Evolutionary conservation across 1,139 yeast species (phyloP).

Genomic region (Pichia inconspicua): DNA sequence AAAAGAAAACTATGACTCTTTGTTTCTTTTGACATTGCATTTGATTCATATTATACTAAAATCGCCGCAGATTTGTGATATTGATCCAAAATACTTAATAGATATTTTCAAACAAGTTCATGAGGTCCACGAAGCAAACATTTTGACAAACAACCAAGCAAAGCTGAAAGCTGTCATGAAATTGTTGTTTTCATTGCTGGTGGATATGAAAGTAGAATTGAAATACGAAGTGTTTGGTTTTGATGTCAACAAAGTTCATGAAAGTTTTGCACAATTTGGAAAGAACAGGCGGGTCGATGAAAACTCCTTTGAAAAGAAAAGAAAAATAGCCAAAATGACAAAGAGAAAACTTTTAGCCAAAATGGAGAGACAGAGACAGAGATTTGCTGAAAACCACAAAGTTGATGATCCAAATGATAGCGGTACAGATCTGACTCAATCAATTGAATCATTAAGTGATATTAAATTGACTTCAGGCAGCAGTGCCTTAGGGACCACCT

Average conservation of each 20-base stretch:
- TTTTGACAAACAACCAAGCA: constrained; percentile 1
- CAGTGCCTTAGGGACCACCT: background rate
- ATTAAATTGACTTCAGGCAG: constrained; percentile 26
- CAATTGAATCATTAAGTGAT: constrained; percentile 23
- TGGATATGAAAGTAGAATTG: constrained; percentile 16
- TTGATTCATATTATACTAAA: constrained; percentile 48
- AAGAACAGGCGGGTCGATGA: constrained; percentile 9
- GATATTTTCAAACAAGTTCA: constrained; percentile 26
- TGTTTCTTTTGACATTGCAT: constrained; percentile 57
- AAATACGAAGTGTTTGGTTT: constrained; percentile 16
- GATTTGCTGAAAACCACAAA: constrained; percentile 30
- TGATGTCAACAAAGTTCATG: constrained; percentile 11
- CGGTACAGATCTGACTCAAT: constrained; percentile 19
- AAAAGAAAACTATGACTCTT: constrained; percentile 35
- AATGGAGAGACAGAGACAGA: constrained; percentile 40
- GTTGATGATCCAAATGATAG: constrained; percentile 18
- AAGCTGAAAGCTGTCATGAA: constrained; percentile 33
- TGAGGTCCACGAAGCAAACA: constrained; percentile 1
- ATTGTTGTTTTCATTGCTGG: constrained; percentile 22
- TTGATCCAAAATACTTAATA: constrained; percentile 8
- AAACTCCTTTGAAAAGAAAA: constrained; percentile 32
- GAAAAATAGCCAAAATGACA: constrained; percentile 40
- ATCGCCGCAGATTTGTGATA: constrained; percentile 13
- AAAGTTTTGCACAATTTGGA: background rate
- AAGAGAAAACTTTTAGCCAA: constrained; percentile 44